Evolutionary conservation across 2,329 filamentous ascomycete genomes (phyloP), one percentile per base, ranked within the genome.

Genomic region (Aureobasidium melanogenum): DNA sequence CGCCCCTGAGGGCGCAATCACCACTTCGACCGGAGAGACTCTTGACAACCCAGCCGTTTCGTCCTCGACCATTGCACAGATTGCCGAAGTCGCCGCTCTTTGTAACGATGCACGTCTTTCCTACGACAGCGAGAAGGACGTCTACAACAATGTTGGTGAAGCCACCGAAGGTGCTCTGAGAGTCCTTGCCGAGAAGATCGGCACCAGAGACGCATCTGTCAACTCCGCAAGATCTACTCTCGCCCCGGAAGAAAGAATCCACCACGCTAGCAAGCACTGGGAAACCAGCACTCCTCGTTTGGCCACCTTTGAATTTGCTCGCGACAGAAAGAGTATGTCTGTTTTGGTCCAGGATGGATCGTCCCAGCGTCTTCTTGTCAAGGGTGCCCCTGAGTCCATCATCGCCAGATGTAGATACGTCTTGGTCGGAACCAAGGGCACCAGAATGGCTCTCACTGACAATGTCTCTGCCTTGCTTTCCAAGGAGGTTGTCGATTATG

Each of bases 291-390:
- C 87, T 54, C 84, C 85, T 57, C 85, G 88, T 44, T 81, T 96
- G 61, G 88, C 92, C 9, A 96, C 91, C 12, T 99, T 91, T 69
- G 94, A 99, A 73, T 99, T 99, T 77, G 97, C 94, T 1, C 87
- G 94, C 68, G 94, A 99, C 75, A 86, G 94, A 65, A 99, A 99
- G 84, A 97, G 93, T 76, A 99, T 99, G 94, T 99, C 94, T 51
- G 95, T 99, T 38, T 79, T 97, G 63, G 90, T 95, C 64, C 83
- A 88, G 66, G 82, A 83, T 60, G 87, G 83, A 61, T 79, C 81
- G 54, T 76, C 85, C 57, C 85, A 94, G 77, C 91, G 88, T 73
- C 85, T 99, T 12, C 82, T 99, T 52, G 92, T 99, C 66, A 99
- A 99, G 78, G 94, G 94, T 69, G 94, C 95, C 22, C 94, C 94